These are phyloP conservation scores for Thyridium curvatum DNA, from an alignment of 2,329 filamentous ascomycete genomes.

Conservation along the genomic window DNA sequence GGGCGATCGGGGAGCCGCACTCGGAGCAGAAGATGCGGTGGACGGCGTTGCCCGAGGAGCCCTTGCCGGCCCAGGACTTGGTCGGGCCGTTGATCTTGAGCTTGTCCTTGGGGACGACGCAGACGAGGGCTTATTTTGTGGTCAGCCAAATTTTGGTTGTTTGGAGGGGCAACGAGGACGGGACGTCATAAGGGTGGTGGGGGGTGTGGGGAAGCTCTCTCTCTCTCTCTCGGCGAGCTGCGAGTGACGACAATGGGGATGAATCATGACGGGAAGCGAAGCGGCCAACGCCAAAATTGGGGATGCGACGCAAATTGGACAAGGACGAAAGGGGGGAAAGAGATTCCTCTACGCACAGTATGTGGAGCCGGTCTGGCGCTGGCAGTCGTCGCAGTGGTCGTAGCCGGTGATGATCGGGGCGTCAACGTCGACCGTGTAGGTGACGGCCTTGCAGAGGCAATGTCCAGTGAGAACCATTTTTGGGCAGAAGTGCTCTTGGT, in stretches of 20 bases:
- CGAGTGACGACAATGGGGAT: background rate
- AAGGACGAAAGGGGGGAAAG: background rate
- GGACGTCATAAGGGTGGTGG: background rate
- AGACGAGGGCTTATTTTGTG: constrained; percentile 52
- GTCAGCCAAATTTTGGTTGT: background rate
- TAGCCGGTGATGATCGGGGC: constrained; percentile 52
- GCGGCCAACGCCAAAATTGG: background rate
- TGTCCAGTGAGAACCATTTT: constrained; percentile 62
- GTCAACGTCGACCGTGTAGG: constrained; percentile 55
- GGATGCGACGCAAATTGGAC: background rate
- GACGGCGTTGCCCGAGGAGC: constrained; percentile 54
- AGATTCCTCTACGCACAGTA: constrained; percentile 46
- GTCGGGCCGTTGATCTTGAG: constrained; percentile 55
- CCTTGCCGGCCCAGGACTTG: constrained; percentile 58
- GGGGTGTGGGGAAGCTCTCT: background rate
- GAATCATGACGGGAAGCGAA: background rate
- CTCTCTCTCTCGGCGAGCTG: constrained; percentile 1
- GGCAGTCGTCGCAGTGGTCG: constrained; percentile 69
- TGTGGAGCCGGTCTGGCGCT: constrained; percentile 62
- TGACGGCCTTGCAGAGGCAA: constrained; percentile 66
- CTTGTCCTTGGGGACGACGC: constrained; percentile 60
- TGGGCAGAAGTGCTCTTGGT: constrained; percentile 10
- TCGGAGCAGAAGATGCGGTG: constrained; percentile 65
- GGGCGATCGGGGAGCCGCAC: constrained; percentile 63
- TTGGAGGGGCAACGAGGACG: constrained; percentile 1